Conservation (phyloP, 1,284 basidiomycete species). For the Sutorius eximius region DNA sequence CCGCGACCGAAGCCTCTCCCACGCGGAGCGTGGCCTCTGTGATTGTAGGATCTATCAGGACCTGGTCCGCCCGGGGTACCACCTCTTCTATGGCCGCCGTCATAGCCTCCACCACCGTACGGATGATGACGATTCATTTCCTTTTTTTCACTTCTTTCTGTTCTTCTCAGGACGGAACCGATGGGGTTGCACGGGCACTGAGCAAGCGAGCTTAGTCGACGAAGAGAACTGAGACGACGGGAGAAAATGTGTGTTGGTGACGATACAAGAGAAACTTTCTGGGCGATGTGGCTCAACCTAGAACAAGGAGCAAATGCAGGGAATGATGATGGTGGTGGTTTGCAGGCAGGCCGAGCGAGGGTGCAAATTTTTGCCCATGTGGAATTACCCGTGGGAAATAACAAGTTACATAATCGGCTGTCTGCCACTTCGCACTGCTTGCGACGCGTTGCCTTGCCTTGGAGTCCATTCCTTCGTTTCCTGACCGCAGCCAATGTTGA, state of each 20-base stretch:
- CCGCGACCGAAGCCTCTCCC: slow-evolving; percentile 67
- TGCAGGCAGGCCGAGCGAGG: slow-evolving; percentile 10
- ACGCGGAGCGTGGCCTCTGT: slow-evolving; percentile 59
- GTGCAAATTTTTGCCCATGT: slow-evolving; percentile 29
- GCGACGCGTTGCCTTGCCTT: slow-evolving; percentile 4
- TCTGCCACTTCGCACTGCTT: slow-evolving; percentile 8
- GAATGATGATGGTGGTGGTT: slow-evolving; percentile 32
- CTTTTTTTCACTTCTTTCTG: slow-evolving; percentile 17
- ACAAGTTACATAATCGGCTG: slow-evolving; percentile 23
- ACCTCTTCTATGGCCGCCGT: slow-evolving; percentile 59
- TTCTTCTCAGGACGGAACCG: slow-evolving; percentile 33
- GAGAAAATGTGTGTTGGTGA: slow-evolving; percentile 25
- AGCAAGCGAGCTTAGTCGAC: slow-evolving; percentile 32
- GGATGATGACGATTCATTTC: slow-evolving; percentile 86
- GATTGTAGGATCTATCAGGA: slow-evolving; percentile 71
- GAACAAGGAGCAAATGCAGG: slow-evolving; percentile 24
- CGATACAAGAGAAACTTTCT: slow-evolving; percentile 25
- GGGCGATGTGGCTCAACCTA: slow-evolving; percentile 26
- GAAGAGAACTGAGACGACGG: slow-evolving; percentile 17
- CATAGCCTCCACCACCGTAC: slow-evolving; percentile 69
- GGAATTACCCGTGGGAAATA: slow-evolving; percentile 30
- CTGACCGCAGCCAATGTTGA: slow-evolving; percentile 58
- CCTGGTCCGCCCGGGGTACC: slow-evolving; percentile 63
- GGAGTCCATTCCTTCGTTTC: slow-evolving; percentile 10
- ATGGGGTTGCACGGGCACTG: slow-evolving; percentile 32